Conservation (phyloP, 352 stramenopile species). For the Phytophthora pisi region DNA sequence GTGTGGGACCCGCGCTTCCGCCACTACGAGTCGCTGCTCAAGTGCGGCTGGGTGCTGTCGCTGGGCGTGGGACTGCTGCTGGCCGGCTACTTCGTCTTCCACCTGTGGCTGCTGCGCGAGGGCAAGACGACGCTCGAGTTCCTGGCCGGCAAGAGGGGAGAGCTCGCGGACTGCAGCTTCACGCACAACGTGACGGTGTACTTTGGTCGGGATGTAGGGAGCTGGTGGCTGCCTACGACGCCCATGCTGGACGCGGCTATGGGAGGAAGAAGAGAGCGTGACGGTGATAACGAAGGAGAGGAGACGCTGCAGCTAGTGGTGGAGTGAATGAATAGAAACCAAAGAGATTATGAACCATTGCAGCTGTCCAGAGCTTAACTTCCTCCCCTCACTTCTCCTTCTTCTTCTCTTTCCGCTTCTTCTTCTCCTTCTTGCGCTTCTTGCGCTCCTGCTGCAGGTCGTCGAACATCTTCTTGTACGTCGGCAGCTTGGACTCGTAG, state of each 20-base stretch:
- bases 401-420: conserved; percentile 91
- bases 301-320: conserved; percentile 52
- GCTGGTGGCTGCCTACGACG: conserved; percentile 64
- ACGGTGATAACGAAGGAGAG: conserved; percentile 12
- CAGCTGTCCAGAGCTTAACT: conserved; percentile 21
- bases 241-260: conserved; percentile 44
- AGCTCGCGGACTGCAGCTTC: conserved; percentile 53
- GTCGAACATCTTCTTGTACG: conserved; percentile 77
- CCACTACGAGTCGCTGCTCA: conserved; percentile 31
- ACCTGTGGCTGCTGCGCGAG: conserved; percentile 68
- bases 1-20: conserved; percentile 28
- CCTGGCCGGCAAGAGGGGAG: conserved; percentile 52
- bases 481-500: conserved; percentile 70
- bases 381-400: conserved; percentile 78
- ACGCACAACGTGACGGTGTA: conserved; percentile 64
- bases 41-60: conserved; percentile 56
- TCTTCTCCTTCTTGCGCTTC: conserved; percentile 91
- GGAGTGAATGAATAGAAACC: conserved; percentile 27
- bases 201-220: conserved; percentile 59
- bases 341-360: conserved; percentile 23
- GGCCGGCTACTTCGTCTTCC: conserved; percentile 73
- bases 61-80: conserved; percentile 63
- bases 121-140: conserved; percentile 85
- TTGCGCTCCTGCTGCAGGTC: conserved; percentile 82
- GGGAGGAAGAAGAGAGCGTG: conserved; percentile 15